phyloP scores from a whole-genome alignment of 2,329 filamentous ascomycete species.

The Phyllosticta citriasiana region DNA sequence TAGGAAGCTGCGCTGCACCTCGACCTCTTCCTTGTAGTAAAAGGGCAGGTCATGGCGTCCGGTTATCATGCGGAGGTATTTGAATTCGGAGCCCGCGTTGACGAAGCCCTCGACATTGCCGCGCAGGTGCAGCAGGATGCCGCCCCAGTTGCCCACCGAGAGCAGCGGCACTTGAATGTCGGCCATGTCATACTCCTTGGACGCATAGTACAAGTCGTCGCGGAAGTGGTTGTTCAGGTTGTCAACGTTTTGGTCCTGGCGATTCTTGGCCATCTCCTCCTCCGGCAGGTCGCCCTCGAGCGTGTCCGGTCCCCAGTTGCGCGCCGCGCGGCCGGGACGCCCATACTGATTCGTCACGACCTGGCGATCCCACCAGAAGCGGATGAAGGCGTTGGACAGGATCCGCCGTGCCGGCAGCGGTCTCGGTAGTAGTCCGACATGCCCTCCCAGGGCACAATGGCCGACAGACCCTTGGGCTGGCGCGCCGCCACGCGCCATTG shows the following conservation, averaged over 20 bases:
- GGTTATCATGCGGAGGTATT: constrained; percentile 60
- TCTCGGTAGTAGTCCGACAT: constrained; percentile 47
- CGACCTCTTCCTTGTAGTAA: constrained; percentile 60
- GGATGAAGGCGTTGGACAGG: constrained; percentile 27
- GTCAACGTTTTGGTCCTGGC: constrained; percentile 29
- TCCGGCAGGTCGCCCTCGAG: constrained; percentile 49
- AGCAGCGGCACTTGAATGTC: constrained; percentile 60
- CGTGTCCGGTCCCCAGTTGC: constrained; percentile 46
- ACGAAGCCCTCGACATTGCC: constrained; percentile 59
- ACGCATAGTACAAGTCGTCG: constrained; percentile 54
- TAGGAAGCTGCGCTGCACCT: constrained; percentile 56
- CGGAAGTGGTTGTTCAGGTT: constrained; percentile 43
- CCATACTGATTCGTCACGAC: constrained; percentile 62
- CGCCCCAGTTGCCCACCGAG: constrained; percentile 61
- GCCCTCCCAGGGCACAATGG: constrained; percentile 47
- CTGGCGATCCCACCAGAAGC: constrained; percentile 58
- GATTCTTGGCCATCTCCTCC: constrained; percentile 41
- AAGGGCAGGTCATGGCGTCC: constrained; percentile 64
- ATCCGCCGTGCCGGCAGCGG: constrained; percentile 30
- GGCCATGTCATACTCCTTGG: constrained; percentile 53
- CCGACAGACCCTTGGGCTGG: constrained; percentile 40
- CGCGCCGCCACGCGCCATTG: constrained; percentile 47
- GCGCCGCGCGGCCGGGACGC: constrained; percentile 36
- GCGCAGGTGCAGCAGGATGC: constrained; percentile 57
- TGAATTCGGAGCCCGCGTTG: constrained; percentile 54